Percentiles rank a stretch among this genome's conserved stretches.
Conservation (phyloP, 805 yeast species). For the Lipomyces sp. region DNA sequence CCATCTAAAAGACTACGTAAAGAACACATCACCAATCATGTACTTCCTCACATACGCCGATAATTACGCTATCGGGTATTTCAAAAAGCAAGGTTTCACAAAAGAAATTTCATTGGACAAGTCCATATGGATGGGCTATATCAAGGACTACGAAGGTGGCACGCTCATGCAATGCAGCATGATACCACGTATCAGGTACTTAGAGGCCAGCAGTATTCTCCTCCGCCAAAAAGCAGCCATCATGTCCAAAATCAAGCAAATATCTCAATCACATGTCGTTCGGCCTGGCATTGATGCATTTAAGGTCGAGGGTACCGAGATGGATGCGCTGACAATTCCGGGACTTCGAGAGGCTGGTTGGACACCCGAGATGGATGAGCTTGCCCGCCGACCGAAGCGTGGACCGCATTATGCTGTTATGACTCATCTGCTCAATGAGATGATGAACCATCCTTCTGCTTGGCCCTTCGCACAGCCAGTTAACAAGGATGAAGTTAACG, state of each 20-base stretch:
- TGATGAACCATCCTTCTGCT: constrained; percentile 93
- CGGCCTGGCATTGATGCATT: constrained; percentile 81
- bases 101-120: constrained; percentile 89
- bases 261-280: constrained; percentile 78
- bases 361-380: constrained; percentile 97
- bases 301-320: constrained; percentile 48
- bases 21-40: constrained; percentile 81
- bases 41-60: constrained; percentile 96
- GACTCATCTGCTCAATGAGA: constrained; percentile 83
- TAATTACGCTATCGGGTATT: constrained; percentile 97
- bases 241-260: constrained; percentile 75
- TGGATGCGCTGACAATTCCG: constrained; percentile 86
- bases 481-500: constrained; percentile 87
- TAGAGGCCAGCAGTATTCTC: constrained; percentile 85
- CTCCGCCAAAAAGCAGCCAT: constrained; percentile 91
- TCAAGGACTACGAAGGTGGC: constrained; percentile 98
- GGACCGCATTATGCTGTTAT: constrained; percentile 94
- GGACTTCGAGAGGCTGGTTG: constrained; percentile 94
- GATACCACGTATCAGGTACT: constrained; percentile 85
- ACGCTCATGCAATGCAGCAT: constrained; percentile 96
- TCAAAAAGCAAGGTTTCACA: constrained; percentile 97
- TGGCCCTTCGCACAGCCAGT: constrained; percentile 98
- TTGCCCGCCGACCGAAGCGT: constrained; percentile 92
- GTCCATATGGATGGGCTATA: constrained; percentile 95
- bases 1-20: constrained; percentile 93